Conservation (phyloP, 116 monocot genomes). For the Zostera marina region DNA sequence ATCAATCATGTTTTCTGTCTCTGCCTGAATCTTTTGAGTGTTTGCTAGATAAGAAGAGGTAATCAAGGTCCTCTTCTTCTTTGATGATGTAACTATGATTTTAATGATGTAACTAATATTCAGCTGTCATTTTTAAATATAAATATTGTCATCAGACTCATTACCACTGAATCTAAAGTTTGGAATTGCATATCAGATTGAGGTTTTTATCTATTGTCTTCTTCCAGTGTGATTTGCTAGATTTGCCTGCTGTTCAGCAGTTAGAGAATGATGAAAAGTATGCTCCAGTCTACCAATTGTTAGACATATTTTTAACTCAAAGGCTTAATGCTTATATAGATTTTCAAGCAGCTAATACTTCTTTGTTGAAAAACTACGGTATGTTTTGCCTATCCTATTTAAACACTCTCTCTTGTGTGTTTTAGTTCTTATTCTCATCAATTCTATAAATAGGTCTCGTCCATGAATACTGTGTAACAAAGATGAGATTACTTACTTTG, state of each 20-base stretch:
- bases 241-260: constrained; percentile 72
- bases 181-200: too few relatives aligned
- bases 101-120: too few relatives aligned
- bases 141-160: too few relatives aligned
- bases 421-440: too few relatives aligned
- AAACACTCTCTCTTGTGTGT: background rate
- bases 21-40: too few relatives aligned
- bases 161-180: too few relatives aligned
- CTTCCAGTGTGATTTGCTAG: constrained; percentile 88
- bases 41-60: too few relatives aligned
- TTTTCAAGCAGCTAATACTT: constrained; percentile 51
- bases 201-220: constrained; percentile 6
- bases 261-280: constrained; percentile 80
- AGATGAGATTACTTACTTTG: constrained; percentile 85
- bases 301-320: constrained; percentile 74
- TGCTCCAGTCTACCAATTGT: constrained; percentile 41
- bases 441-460: constrained; percentile 30
- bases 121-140: too few relatives aligned
- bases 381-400: background rate
- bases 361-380: constrained; percentile 67
- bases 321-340: constrained; percentile 71
- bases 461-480: constrained; percentile 75
- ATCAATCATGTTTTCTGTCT: too few relatives aligned
- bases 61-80: too few relatives aligned
- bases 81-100: too few relatives aligned